Conservation (phyloP, 352 stramenopile genomes). For the Phytophthora sp. region DNA sequence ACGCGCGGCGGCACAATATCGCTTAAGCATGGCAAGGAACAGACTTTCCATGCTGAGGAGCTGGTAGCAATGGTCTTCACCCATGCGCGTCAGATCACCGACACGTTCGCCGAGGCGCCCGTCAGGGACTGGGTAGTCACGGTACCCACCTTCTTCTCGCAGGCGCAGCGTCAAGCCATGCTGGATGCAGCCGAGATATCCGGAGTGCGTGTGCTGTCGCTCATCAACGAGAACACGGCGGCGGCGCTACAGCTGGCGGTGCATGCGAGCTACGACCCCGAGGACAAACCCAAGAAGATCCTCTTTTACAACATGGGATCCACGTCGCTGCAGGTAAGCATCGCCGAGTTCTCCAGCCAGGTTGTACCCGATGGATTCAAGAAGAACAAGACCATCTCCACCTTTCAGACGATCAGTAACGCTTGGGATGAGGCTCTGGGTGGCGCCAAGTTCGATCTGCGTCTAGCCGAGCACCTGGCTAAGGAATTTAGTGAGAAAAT, state of each 20-base stretch:
- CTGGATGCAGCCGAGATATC: conserved; percentile 95
- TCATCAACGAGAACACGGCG: conserved; percentile 99
- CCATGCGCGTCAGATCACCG: conserved; percentile 87
- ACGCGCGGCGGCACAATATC: conserved; percentile 74
- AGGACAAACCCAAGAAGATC: conserved; percentile 85
- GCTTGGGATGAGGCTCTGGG: conserved; percentile 95
- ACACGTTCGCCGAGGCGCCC: conserved; percentile 65
- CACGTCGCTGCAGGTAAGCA: conserved; percentile 87
- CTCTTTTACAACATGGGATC: conserved; percentile 99
- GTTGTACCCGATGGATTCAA: conserved; percentile 87
- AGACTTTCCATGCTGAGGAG: conserved; percentile 93
- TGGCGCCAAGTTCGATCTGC: conserved; percentile 92
- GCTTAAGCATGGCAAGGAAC: conserved; percentile 57
- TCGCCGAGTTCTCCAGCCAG: conserved; percentile 90
- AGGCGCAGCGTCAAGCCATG: conserved; percentile 94
- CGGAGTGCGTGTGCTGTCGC: conserved; percentile 94
- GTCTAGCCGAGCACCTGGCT: conserved; percentile 93
- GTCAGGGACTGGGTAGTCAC: conserved; percentile 97
- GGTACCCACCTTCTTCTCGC: conserved; percentile 95
- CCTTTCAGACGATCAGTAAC: conserved; percentile 93
- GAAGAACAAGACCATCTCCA: conserved; percentile 92
- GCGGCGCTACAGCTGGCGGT: conserved; percentile 96
- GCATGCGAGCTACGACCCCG: conserved; percentile 86
- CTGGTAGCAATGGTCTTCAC: conserved; percentile 96
- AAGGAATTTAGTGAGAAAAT: conserved; percentile 94